These are phyloP conservation scores for Daldinia eschscholtzii DNA, from an alignment of 2,329 filamentous ascomycete genomes.

Conservation along the genomic window DNA sequence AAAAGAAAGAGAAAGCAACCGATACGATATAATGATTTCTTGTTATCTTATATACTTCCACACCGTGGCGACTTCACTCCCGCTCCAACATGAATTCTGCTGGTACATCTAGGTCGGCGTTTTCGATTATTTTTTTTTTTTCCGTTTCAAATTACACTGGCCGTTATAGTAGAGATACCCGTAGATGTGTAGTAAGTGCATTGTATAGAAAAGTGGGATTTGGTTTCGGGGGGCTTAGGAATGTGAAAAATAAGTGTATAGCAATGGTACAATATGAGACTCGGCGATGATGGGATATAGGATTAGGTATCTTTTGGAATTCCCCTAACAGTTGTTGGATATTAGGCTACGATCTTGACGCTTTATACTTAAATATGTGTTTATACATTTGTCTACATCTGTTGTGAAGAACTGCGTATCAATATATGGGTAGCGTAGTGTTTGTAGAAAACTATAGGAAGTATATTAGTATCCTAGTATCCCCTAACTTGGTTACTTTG, in stretches of 20 bases:
- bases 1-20: constrained; percentile 1
- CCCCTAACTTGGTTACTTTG: no score
- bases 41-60: background rate
- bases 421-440: no score
- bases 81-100: background rate
- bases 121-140: background rate
- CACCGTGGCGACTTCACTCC: background rate
- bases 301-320: background rate
- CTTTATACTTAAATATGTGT: background rate
- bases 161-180: constrained; percentile 5
- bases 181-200: background rate
- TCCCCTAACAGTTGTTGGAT: no score
- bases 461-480: no score
- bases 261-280: background rate
- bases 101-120: background rate
- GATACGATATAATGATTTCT: constrained; percentile 4
- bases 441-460: no score
- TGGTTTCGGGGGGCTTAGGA: background rate
- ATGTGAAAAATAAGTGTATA: background rate
- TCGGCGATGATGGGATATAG: background rate
- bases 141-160: background rate
- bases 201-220: background rate
- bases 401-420: background rate
- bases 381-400: background rate
- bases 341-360: constrained; percentile 1